Base-by-base conservation (phyloP, 2,329 filamentous ascomycete genomes). In the Escovopsis sp. region DNA sequence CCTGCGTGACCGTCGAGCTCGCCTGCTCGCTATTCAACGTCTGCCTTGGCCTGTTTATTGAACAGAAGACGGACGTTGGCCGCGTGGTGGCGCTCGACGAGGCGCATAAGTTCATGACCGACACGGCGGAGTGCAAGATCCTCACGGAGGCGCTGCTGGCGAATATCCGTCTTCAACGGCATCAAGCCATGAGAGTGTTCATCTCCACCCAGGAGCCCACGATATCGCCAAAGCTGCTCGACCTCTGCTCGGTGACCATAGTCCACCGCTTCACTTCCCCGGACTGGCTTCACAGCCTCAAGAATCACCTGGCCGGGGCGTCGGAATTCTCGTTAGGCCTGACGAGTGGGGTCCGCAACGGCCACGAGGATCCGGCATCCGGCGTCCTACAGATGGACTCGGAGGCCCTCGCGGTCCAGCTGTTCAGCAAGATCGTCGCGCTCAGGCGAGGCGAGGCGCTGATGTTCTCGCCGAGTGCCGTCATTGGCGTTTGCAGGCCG, bases 201-300 rank as follows among this genome's bases (percentile, higher is more conserved):
- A 76, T 88, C 23, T 76, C 79, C 0, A 88, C 81, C 0, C 80
- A 90, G 48, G 82, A 88, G 46, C 82, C 81, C 0, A 83, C 78
- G 0, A 65, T 87, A 4, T 77, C 76, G 0, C 71, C 74, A 0
- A 64, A 66, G 13, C 63, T 90, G 0, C 63, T 88, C 0, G 79
- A 84, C 35, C 60, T 88, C 0, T 85, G 76, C 51, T 76, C 72
- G 1, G 58, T 81, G n/a, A 79, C 73, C 0, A 63, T 86, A 13
- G 72, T 86, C 0, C 80, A 87, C 47, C 66, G 76, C 0, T 87
- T 87, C 51, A 73, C 64, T 0, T 76, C 70, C 0, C 78, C 78
- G 0, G 64, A 65, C 2, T 83, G 78, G 79, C 63, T 73, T 19
- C 47, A 48, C 0, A 58, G 60, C 0, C 45, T 65, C 4, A 49